phyloP scores from a whole-genome alignment of 2,329 filamentous ascomycete genomes.

The Talaromyces sp. region DNA sequence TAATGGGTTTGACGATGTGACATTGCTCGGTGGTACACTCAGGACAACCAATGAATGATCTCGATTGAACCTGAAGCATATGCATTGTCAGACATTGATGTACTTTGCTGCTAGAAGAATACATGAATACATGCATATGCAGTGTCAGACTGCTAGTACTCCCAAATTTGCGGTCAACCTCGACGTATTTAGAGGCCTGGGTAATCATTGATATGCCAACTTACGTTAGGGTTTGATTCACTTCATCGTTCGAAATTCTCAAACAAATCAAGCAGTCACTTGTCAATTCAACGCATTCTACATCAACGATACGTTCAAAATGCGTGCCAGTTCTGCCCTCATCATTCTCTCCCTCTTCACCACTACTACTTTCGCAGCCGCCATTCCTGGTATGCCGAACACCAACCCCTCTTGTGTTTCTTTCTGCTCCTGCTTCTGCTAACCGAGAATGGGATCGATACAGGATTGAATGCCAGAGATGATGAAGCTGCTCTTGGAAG shows the following conservation, averaged over 20 bases:
- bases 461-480: background rate
- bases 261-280: constrained; percentile 13
- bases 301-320: background rate
- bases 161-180: background rate
- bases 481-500: no score
- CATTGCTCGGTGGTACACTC: background rate
- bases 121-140: background rate
- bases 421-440: background rate
- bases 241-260: background rate
- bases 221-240: background rate
- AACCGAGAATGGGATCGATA: background rate
- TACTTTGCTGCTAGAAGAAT: background rate
- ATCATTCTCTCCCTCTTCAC: background rate
- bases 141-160: background rate
- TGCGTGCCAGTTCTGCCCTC: background rate
- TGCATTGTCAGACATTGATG: background rate
- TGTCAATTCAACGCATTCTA: background rate
- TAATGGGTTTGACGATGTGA: background rate
- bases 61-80: background rate
- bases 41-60: background rate
- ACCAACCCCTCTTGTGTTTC: background rate
- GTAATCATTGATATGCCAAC: background rate
- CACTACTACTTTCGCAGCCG: background rate
- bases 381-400: background rate
- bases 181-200: background rate